A percentile compares a stretch with the other conserved stretches of the same genome.
phyloP scores from a whole-genome alignment of 345 rosid genomes.

The Anastatica hierochuntica region DNA sequence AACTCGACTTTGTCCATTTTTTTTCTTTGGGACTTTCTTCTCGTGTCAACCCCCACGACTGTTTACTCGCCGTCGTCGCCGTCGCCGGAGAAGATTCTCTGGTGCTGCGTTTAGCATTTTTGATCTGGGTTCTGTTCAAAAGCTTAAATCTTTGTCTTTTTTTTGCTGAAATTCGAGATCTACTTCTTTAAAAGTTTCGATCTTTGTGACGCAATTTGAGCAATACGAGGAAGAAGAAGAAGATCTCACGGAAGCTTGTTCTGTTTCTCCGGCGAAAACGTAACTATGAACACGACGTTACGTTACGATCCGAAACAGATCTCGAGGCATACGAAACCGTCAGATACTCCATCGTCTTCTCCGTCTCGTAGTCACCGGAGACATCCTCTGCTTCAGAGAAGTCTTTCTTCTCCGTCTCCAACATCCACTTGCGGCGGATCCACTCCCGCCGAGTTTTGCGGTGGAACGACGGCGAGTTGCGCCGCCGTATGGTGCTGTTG shows the following conservation, averaged over 20 bases:
- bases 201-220: neutral
- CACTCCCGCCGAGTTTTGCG: conserved; percentile 30
- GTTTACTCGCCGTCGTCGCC: conserved; percentile 1
- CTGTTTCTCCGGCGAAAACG: neutral
- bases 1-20: neutral
- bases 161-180: neutral
- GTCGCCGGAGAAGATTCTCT: conserved; percentile 3
- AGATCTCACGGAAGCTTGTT: too few relatives aligned
- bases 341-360: conserved; percentile 23
- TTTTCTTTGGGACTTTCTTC: neutral
- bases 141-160: too few relatives aligned
- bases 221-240: too few relatives aligned
- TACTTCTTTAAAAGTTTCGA: neutral
- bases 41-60: conserved; percentile 1
- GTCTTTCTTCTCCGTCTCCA: conserved; percentile 11
- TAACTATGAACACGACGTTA: conserved; percentile 5
- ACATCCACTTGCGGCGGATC: conserved; percentile 19
- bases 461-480: conserved; percentile 61
- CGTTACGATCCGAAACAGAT: conserved; percentile 20
- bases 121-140: neutral
- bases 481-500: conserved; percentile 73
- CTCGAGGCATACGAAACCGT: too few relatives aligned
- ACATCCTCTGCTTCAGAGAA: conserved; percentile 23
- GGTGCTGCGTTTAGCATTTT: conserved; percentile 14
- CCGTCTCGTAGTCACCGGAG: conserved; percentile 25